Conservation (phyloP, 2,329 filamentous ascomycete genomes). For the Epichloe scottii region DNA sequence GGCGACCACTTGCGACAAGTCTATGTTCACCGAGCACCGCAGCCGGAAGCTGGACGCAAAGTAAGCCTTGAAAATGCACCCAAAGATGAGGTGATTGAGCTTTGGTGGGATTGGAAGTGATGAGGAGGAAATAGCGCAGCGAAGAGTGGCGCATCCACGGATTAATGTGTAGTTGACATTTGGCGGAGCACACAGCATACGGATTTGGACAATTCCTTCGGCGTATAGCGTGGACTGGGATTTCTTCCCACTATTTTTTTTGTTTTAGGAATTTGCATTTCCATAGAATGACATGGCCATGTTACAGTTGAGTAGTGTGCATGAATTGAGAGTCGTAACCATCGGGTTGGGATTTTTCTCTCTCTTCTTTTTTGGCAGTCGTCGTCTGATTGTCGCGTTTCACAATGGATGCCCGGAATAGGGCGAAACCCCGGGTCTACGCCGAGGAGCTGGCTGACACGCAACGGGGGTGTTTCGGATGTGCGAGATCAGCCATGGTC, state of each 20-base stretch:
- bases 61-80: constrained; percentile 22
- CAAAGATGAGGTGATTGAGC: constrained; percentile 33
- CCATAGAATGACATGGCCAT: too few species aligned
- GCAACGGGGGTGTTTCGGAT: not conserved
- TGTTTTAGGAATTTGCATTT: not conserved
- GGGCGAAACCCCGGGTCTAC: not conserved
- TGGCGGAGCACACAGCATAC: not conserved
- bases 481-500: not conserved
- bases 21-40: constrained; percentile 33
- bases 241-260: not conserved
- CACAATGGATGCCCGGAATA: not conserved
- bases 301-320: too few species aligned
- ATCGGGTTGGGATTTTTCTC: too few species aligned
- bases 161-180: not conserved
- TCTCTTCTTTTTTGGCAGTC: too few species aligned
- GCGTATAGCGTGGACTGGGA: not conserved
- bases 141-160: not conserved
- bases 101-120: constrained; percentile 29
- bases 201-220: not conserved
- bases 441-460: not conserved
- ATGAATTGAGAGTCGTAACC: too few species aligned
- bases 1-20: constrained; percentile 38
- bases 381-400: not conserved
- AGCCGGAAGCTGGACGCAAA: constrained; percentile 11
- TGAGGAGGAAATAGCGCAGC: not conserved